phyloP scores from a whole-genome alignment of 176 grass and related monocot genomes.

The Panicum miliaceum region DNA sequence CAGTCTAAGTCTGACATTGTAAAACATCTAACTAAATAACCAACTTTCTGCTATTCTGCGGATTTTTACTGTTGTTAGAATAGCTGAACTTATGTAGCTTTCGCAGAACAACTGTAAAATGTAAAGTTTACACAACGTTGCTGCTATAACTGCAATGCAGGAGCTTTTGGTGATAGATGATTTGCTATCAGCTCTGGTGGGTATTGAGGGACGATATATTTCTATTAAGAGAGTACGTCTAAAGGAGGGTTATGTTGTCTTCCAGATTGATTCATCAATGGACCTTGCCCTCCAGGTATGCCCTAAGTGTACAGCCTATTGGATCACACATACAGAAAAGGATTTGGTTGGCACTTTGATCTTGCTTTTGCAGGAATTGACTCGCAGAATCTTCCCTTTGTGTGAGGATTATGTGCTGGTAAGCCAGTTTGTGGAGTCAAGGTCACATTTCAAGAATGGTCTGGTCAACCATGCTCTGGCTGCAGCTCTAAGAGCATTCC shows the following conservation, averaged over 20 bases:
- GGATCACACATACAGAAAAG: not conserved
- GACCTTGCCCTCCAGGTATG: slow-evolving; percentile 88
- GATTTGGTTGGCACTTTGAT: slow-evolving; percentile 27
- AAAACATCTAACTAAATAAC: not conserved
- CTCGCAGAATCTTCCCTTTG: slow-evolving; percentile 79
- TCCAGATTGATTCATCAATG: slow-evolving; percentile 84
- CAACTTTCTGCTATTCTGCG: not conserved
- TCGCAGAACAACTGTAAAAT: not conserved
- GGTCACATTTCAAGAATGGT: slow-evolving; percentile 81
- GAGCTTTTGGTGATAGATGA: slow-evolving; percentile 97
- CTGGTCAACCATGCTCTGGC: slow-evolving; percentile 94
- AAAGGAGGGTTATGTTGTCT: slow-evolving; percentile 71
- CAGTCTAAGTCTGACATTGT: not conserved
- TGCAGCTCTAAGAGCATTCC: slow-evolving; percentile 84
- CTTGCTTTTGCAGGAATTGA: slow-evolving; percentile 73
- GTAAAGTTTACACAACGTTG: not conserved
- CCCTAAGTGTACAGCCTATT: not conserved
- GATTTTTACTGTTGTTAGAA: not conserved
- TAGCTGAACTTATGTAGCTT: slow-evolving; percentile 27
- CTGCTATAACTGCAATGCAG: slow-evolving; percentile 50
- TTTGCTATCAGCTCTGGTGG: slow-evolving; percentile 88
- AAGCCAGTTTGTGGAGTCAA: slow-evolving; percentile 90
- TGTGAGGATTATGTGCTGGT: slow-evolving; percentile 89
- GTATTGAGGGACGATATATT: slow-evolving; percentile 89
- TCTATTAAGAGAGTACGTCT: slow-evolving; percentile 83